phyloP scores from a whole-genome alignment of 2,329 filamentous ascomycete genomes.

The Verticillium albo-atrum region DNA sequence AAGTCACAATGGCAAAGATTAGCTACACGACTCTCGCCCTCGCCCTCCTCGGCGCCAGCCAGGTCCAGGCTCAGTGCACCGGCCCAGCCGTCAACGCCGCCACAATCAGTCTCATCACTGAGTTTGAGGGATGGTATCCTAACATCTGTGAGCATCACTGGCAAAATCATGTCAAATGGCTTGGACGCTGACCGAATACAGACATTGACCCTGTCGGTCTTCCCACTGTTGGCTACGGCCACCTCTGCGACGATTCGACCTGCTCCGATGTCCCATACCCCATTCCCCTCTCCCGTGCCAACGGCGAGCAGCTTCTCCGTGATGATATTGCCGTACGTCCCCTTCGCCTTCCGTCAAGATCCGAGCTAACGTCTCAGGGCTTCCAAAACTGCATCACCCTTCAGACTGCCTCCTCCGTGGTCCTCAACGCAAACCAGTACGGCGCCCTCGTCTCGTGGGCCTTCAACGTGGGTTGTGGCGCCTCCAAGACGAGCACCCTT shows the following conservation, averaged over 20 bases:
- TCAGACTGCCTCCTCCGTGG: slow-evolving; percentile 26
- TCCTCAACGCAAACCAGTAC: slow-evolving; percentile 46
- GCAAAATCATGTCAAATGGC: not conserved
- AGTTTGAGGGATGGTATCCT: slow-evolving; percentile 8
- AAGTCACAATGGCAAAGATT: not conserved
- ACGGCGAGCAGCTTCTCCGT: slow-evolving; percentile 34
- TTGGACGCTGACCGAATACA: not conserved
- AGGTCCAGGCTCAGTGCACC: slow-evolving; percentile 4
- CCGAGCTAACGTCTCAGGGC: slow-evolving; percentile 7
- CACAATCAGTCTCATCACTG: slow-evolving; percentile 5
- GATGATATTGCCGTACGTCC: slow-evolving; percentile 25
- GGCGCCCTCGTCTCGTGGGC: slow-evolving; percentile 47
- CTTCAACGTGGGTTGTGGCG: slow-evolving; percentile 45
- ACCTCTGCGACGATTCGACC: slow-evolving; percentile 34
- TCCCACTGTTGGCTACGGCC: slow-evolving; percentile 46
- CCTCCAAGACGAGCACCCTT: slow-evolving; percentile 32
- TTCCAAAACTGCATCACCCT: slow-evolving; percentile 34
- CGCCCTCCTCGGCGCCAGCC: slow-evolving; percentile 2
- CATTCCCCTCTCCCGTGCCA: slow-evolving; percentile 36
- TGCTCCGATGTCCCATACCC: slow-evolving; percentile 41
- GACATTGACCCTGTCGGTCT: slow-evolving; percentile 37
- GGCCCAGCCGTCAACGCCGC: slow-evolving; percentile 7
- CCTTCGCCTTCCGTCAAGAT: not conserved
- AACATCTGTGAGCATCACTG: slow-evolving; percentile 4
- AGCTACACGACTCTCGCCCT: slow-evolving; percentile 1